Base-by-base conservation (phyloP, 169 alveolate genomes). In the Plasmodium vivax region DNA sequence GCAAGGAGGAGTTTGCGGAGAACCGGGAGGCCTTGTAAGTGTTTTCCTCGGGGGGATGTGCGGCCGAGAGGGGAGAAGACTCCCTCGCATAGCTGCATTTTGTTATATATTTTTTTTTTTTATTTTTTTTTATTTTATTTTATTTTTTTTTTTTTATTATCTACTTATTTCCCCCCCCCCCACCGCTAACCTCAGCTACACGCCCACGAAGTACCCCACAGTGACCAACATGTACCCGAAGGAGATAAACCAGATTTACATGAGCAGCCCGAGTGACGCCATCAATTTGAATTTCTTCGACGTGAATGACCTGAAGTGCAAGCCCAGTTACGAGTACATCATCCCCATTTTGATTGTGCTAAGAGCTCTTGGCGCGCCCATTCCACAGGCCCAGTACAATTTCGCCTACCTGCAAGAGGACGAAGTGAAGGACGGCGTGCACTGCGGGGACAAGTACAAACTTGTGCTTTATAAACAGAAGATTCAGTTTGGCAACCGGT, bases 371-470 rank as follows among this genome's bases (percentile, higher is more conserved):
- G 94, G 88, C n/a, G 36, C 94, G 12, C 82, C 85, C 19, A 47
- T 87, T 27, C 94, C 87, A 7, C 94, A 87, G 62, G 88, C 85
- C 10, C 94, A 87, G 77, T 87, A 51, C 47, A 87, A 75, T 19
- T 87, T 30, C 56, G 94, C 94, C 2, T 87, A 87, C 34, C 34
- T 87, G 82, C 88, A 87, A 74, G 94, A 87, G 82, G 82, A 77
- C 30, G 88, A 77, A 10, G 51, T 36, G 16, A 87, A 79, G 68
- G 88, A 79, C 27, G 47, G 62, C 19, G 41, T 23, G 7, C 79
- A 32, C 8, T 23, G 71, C 16, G 51, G 19, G 8, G 87, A 79
- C 36, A 54, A 79, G 82, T 87, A 87, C 82, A 77, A 79, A 87
- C 62, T 87, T 54, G 82, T 87, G 43, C 62, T 87, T 54, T 87